phyloP scores from a whole-genome alignment of 2,329 filamentous ascomycete genomes.

The Bisporella sp. region DNA sequence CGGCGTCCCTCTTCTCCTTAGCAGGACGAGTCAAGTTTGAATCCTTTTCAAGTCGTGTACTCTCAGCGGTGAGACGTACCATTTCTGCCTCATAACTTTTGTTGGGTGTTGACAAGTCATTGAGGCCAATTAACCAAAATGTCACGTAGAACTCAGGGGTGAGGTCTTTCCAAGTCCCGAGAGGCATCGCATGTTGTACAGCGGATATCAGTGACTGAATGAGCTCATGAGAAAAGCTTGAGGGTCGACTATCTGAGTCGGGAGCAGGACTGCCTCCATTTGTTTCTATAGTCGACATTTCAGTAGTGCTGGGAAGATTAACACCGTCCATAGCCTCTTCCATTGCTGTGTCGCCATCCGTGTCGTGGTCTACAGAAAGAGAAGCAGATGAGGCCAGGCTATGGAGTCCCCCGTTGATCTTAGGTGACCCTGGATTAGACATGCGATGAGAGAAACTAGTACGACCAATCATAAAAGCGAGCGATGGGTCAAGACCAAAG shows the following conservation, averaged over 20 bases:
- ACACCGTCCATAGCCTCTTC: conserved; percentile 11
- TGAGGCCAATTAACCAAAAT: conserved; percentile 86
- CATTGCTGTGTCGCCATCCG: conserved; percentile 47
- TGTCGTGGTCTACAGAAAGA: conserved; percentile 29
- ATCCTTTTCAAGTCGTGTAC: conserved; percentile 61
- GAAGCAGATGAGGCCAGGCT: conserved; percentile 3
- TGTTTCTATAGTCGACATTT: conserved; percentile 7
- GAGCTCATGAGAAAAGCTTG: conserved; percentile 52
- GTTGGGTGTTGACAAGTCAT: conserved; percentile 71
- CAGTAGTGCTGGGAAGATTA: conserved; percentile 8
- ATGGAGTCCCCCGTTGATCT: conserved; percentile 18
- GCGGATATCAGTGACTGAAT: conserved; percentile 68
- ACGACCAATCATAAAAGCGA: conserved; percentile 81
- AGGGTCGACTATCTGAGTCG: conserved; percentile 36
- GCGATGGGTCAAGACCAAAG: conserved; percentile 69
- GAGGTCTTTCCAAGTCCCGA: conserved; percentile 60
- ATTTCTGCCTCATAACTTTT: conserved; percentile 74
- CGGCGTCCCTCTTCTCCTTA: conserved; percentile 59
- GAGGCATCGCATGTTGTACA: conserved; percentile 54
- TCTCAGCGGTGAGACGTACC: conserved; percentile 58
- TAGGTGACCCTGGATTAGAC: conserved; percentile 15
- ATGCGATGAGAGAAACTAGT: conserved; percentile 65
- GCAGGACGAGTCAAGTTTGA: conserved; percentile 64
- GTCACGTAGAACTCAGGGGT: conserved; percentile 78
- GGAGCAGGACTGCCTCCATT: conserved; percentile 18